A percentile compares a stretch with the other conserved stretches of the same genome.
These are phyloP conservation scores for Neckera pumila DNA, from an alignment of 225 moss, liverwort and hornwort species.

Conservation along the genomic window DNA sequence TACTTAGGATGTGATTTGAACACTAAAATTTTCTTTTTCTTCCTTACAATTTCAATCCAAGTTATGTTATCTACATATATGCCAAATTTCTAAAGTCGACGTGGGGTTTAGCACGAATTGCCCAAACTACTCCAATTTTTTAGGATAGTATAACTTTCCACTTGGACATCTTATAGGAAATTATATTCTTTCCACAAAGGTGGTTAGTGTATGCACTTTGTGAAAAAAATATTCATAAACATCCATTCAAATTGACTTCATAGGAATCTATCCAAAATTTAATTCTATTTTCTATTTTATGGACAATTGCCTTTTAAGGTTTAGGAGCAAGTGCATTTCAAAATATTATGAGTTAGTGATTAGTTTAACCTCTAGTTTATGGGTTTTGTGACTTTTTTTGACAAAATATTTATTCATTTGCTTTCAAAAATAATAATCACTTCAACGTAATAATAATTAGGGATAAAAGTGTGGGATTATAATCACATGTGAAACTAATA, in stretches of 20 bases:
- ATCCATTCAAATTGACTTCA: background rate
- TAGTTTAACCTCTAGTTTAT: background rate
- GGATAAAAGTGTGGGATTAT: rapidly evolving
- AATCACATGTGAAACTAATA: rapidly evolving
- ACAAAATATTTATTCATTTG: too few relatives aligned
- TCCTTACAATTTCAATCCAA: background rate
- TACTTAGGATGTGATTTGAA: background rate
- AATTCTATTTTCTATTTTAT: background rate
- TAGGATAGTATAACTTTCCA: rapidly evolving
- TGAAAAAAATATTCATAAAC: too few relatives aligned
- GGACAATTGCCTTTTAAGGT: rapidly evolving
- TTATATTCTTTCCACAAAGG: rapidly evolving
- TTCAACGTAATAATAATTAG: background rate
- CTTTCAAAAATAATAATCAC: background rate
- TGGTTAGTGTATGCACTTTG: background rate
- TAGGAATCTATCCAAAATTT: background rate
- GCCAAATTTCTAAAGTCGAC: background rate
- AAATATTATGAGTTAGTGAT: background rate
- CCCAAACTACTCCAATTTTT: background rate
- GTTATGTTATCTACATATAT: background rate
- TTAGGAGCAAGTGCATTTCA: background rate
- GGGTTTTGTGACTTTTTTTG: background rate
- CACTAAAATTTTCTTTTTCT: background rate
- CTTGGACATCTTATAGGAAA: rapidly evolving
- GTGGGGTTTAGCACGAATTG: rapidly evolving